These are phyloP conservation scores for Hypoxylon sp. DNA, from an alignment of 2,329 filamentous ascomycete species.

Conservation along the genomic window DNA sequence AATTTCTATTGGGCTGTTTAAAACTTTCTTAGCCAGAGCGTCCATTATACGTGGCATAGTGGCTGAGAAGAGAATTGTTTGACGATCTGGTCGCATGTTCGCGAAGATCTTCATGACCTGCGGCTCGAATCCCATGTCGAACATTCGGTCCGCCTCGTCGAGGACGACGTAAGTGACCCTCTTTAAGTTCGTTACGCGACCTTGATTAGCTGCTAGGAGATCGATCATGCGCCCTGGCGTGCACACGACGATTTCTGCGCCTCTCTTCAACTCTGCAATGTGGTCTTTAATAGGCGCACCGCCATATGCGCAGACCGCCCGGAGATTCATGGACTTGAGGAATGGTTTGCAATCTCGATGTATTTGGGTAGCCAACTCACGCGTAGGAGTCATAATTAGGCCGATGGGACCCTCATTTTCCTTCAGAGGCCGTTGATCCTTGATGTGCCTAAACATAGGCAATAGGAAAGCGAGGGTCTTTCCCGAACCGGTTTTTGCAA, in stretches of 20 bases:
- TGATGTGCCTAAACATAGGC: conserved; percentile 98
- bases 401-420: conserved; percentile 89
- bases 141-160: conserved; percentile 98
- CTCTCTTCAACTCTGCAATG: conserved; percentile 95
- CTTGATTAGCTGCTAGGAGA: conserved; percentile 90
- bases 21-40: conserved; percentile 87
- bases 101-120: conserved; percentile 97
- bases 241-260: conserved; percentile 94
- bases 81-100: conserved; percentile 91
- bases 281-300: conserved; percentile 97
- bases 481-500: conserved; percentile 97
- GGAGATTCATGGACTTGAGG: conserved; percentile 85
- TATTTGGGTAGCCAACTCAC: conserved; percentile 94
- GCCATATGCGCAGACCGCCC: conserved; percentile 93
- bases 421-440: conserved; percentile 87
- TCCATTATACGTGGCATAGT: conserved; percentile 97
- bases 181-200: conserved; percentile 91
- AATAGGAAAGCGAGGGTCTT: conserved; percentile 97
- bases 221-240: conserved; percentile 97
- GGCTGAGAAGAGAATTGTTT: conserved; percentile 95
- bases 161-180: conserved; percentile 95
- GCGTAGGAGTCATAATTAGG: conserved; percentile 92
- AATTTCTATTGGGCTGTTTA: conserved; percentile 90
- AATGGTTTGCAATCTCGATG: conserved; percentile 96
- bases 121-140: conserved; percentile 99